Percentiles rank a stretch among this genome's conserved stretches.
These are phyloP conservation scores for Rhamnella rubrinervis DNA, from an alignment of 331 rosid species.

Conservation along the genomic window DNA sequence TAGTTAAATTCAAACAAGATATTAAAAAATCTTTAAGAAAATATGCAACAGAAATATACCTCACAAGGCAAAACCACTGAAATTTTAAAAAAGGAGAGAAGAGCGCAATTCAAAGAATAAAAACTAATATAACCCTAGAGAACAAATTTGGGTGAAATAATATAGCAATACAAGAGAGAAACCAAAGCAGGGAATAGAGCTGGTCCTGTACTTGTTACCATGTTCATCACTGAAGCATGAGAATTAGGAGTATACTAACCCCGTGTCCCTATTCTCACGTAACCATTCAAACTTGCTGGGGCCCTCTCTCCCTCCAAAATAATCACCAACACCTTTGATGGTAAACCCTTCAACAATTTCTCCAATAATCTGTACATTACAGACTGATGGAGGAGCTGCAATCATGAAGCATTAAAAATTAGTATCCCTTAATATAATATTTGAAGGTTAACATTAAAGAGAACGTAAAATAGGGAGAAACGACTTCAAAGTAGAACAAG, in stretches of 20 bases:
- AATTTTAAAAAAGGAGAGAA: neutral
- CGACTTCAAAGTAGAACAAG: neutral
- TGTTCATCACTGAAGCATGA: slow-evolving; percentile 1
- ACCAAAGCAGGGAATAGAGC: slow-evolving; percentile 9
- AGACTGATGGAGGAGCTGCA: slow-evolving; percentile 89
- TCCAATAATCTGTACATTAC: slow-evolving; percentile 74
- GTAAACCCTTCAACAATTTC: slow-evolving; percentile 77
- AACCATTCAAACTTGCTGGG: slow-evolving; percentile 99
- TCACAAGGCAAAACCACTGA: neutral
- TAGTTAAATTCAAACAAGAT: neutral
- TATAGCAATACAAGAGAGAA: neutral
- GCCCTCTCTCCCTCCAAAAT: slow-evolving; percentile 99
- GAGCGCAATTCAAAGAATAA: neutral
- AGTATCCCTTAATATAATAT: neutral
- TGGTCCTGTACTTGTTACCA: neutral
- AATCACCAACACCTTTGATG: slow-evolving; percentile 86
- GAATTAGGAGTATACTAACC: slow-evolving; percentile 53
- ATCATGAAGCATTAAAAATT: slow-evolving; percentile 22
- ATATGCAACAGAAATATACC: slow-evolving; percentile 5
- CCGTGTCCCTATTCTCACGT: slow-evolving; percentile 58
- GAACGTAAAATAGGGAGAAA: neutral
- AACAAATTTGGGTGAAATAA: slow-evolving; percentile 17
- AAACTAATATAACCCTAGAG: neutral
- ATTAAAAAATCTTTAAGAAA: neutral
- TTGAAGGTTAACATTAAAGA: neutral